Evolutionary conservation across 1,284 basidiomycete genomes (phyloP), one percentile per base, ranked within the genome.

Genomic region (Ustilago tritici): DNA sequence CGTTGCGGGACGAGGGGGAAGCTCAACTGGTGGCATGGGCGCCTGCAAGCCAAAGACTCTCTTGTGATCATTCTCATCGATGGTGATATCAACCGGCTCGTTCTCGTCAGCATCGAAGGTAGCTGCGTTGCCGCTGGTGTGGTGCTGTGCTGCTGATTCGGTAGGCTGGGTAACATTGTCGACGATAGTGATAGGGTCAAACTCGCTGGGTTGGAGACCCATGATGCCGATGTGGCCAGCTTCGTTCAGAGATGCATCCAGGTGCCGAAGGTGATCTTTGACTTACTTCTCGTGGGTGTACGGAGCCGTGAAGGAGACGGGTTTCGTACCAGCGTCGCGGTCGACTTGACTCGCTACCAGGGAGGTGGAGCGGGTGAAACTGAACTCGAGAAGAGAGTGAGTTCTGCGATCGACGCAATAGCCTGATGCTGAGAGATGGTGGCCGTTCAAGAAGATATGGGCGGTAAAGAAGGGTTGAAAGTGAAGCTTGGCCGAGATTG

Each of bases 41-140:
- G 61, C 54, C 40, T 61, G 61, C 28, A 50, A 53, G n/a, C 67
- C 64, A 40, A 71, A 76, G 3, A 71, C 65, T 47, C 68, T 68
- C 14, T 49, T 65, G 63, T 71, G 74, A 49, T 76, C 74, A 4
- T 69, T 54, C 32, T 78, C 61, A 41, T 78, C 68, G 49, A 78
- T 57, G 38, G 68, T 70, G 53, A 78, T 78, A 59, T 78, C 76
- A 59, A 78, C 52, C 38, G 76, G 36, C 14, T 61, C 55, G 36
- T 12, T 32, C 28, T 68, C 65, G 31, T 56, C 56, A 19, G 38
- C 41, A 46, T 19, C 43, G 43, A 46, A n/a, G 19, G 43, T 8
- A 19, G 7, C n/a, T 12, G 47, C 10, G 28, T 57, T n/a, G 49
- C 23, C 36, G 55, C 58, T 41, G 32, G n/a, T 40, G 40, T 60